Evolutionary conservation across 805 yeast genomes (phyloP).

Genomic region (Deakozyma indianensis): DNA sequence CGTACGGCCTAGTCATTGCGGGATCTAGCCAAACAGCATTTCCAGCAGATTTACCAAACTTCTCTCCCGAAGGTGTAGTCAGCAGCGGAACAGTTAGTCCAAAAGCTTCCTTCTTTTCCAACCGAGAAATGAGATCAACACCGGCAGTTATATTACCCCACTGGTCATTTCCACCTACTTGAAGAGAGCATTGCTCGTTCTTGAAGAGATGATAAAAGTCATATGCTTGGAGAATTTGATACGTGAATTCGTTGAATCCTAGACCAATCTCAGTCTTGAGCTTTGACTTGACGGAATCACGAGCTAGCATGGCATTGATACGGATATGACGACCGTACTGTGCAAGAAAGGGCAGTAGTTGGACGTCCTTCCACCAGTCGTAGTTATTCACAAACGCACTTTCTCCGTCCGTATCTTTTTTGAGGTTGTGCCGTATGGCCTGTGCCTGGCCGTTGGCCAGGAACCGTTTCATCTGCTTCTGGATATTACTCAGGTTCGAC

Average conservation of each 20-base stretch:
- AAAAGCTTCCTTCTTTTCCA: slow-evolving; percentile 30
- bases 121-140: slow-evolving; percentile 63
- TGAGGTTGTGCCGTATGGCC: slow-evolving; percentile 34
- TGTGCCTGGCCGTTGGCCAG: slow-evolving; percentile 48
- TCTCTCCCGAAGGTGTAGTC: slow-evolving; percentile 79
- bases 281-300: slow-evolving; percentile 76
- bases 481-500: slow-evolving; percentile 44
- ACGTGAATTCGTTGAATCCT: slow-evolving; percentile 89
- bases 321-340: slow-evolving; percentile 66
- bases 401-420: slow-evolving; percentile 22
- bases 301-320: slow-evolving; percentile 70
- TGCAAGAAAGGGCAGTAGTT: slow-evolving; percentile 65
- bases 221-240: slow-evolving; percentile 84
- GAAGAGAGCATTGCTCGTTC: slow-evolving; percentile 45
- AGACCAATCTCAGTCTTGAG: slow-evolving; percentile 57
- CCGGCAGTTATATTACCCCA: slow-evolving; percentile 99
- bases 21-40: slow-evolving; percentile 84
- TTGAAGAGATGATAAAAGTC: slow-evolving; percentile 76
- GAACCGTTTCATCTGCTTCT: slow-evolving; percentile 46
- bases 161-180: slow-evolving; percentile 92
- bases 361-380: slow-evolving; percentile 74
- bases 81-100: slow-evolving; percentile 86
- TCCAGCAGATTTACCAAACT: slow-evolving; percentile 95
- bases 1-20: slow-evolving; percentile 61
- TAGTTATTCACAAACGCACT: slow-evolving; percentile 45